Evolutionary conservation across 2,329 filamentous ascomycete species (phyloP).

Genomic region (Neocatenulostroma microsporum): DNA sequence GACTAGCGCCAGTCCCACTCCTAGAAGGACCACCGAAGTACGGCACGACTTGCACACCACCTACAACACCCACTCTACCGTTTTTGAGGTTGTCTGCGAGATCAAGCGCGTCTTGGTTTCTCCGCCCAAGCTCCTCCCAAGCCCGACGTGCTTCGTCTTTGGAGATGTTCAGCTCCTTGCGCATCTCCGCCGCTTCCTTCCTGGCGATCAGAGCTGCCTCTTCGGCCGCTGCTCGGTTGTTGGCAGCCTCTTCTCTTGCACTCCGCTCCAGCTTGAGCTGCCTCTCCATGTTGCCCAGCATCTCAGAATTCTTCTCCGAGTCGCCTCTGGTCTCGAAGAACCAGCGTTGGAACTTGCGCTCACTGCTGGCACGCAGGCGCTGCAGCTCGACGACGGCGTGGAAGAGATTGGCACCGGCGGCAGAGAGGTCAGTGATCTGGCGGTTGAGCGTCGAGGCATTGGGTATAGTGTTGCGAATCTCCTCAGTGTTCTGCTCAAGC

Average conservation of each 20-base stretch:
- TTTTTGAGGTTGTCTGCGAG: slow-evolving; percentile 76
- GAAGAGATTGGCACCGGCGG: slow-evolving; percentile 92
- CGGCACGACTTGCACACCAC: slow-evolving; percentile 89
- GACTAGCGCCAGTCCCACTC: slow-evolving; percentile 35
- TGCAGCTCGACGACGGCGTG: slow-evolving; percentile 96
- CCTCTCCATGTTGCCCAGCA: slow-evolving; percentile 69
- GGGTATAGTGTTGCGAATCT: slow-evolving; percentile 66
- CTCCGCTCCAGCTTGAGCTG: slow-evolving; percentile 67
- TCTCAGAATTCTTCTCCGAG: slow-evolving; percentile 75
- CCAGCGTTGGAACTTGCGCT: slow-evolving; percentile 97
- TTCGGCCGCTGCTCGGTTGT: slow-evolving; percentile 20
- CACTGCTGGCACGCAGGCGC: slow-evolving; percentile 83
- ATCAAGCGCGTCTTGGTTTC: slow-evolving; percentile 89
- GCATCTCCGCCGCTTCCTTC: slow-evolving; percentile 66
- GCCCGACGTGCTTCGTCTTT: slow-evolving; percentile 92
- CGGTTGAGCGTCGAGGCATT: slow-evolving; percentile 81
- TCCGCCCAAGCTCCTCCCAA: slow-evolving; percentile 91
- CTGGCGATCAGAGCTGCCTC: slow-evolving; percentile 20
- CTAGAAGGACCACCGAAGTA: slow-evolving; percentile 24
- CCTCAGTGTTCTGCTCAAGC: slow-evolving; percentile 81
- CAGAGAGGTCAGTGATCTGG: slow-evolving; percentile 94
- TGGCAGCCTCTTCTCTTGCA: slow-evolving; percentile 57
- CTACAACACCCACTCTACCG: slow-evolving; percentile 80
- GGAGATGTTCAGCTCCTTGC: slow-evolving; percentile 84
- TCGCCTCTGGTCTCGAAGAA: slow-evolving; percentile 92